These are phyloP conservation scores for Cladophialophora chaetospira DNA, from an alignment of 2,329 filamentous ascomycete genomes.

Conservation along the genomic window DNA sequence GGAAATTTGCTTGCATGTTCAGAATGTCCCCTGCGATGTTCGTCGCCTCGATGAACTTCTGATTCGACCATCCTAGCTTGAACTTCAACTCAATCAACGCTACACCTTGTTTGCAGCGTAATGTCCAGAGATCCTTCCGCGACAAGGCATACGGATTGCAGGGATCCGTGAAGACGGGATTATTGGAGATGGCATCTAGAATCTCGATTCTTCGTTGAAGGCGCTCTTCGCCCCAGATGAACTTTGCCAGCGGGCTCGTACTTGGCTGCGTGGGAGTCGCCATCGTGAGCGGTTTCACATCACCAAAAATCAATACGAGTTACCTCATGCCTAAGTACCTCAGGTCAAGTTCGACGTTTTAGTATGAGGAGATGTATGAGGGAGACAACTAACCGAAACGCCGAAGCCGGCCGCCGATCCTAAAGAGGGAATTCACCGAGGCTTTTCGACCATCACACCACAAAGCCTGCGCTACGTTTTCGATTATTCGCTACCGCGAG, in stretches of 20 bases:
- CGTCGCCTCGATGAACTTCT: conserved; percentile 15
- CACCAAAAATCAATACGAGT: background rate
- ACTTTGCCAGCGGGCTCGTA: background rate
- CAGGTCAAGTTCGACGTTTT: background rate
- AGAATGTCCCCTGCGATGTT: conserved; percentile 1
- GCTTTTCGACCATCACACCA: too few species aligned
- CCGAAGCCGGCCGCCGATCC: background rate
- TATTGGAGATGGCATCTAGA: background rate
- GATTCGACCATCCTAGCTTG: conserved; percentile 13
- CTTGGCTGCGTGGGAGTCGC: background rate
- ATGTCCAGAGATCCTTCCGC: conserved; percentile 20
- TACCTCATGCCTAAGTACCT: background rate
- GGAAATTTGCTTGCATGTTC: conserved; percentile 1
- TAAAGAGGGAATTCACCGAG: too few species aligned
- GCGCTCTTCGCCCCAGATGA: conserved; percentile 11
- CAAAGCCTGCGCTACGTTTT: too few species aligned
- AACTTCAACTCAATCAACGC: conserved; percentile 16
- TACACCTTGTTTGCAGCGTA: conserved; percentile 11
- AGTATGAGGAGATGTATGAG: background rate
- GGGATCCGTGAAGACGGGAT: conserved; percentile 1
- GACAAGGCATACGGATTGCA: conserved; percentile 12
- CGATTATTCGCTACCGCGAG: too few species aligned
- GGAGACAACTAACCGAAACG: background rate
- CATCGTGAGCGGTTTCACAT: background rate
- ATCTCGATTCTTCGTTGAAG: conserved; percentile 6